Evolutionary conservation across 1,139 yeast genomes (phyloP), one percentile per base, ranked within the genome.

Genomic region (Blastobotrys aristatus): DNA sequence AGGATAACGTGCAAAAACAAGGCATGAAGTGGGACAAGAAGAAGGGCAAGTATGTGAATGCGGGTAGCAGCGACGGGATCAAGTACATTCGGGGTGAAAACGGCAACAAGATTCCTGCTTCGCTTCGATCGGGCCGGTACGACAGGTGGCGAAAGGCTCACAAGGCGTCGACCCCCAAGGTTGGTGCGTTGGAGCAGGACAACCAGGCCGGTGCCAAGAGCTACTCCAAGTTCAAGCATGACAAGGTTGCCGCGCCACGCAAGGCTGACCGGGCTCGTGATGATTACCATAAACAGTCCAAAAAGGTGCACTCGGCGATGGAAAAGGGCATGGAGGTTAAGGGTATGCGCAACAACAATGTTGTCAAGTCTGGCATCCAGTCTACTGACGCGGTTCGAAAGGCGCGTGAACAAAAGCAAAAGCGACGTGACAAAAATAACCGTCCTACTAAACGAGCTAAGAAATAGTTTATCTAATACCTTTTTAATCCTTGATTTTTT

Each of bases 71-170:
- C 61, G 80, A 83, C 65, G 59, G 60, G 38, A 59, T 58, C 42
- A 90, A 87, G 69, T 92, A 76, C 66, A 92, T 94, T 59, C 84
- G 89, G 55, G 95, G 97, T 55, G 99, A 94, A 65, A 83, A 88
- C 65, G 99, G 99, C 7, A 90, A 86, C 60, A 80, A 79, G 65
- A 81, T 94, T 49, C 97, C 98, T 3, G 98, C 98, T 1, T 76
- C 95, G 18, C 89, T 83, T 69, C 76, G 87, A 61, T 83, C 95
- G 3, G 99, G 99, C 47, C 81, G 89, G 58, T 92, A 79, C 62
- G 97, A 89, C 50, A 84, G 83, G 45, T 92, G 97, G 98, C 84
- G 83, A 62, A 76, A 82, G 56, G 79, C 80, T 39, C 79, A 89
- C 65, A 82, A 80, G 59, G 74, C 79, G 36, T 57, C 65, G 17